These are phyloP conservation scores for Hibiscus mutabilis DNA, from an alignment of 345 rosid species.

Conservation along the genomic window DNA sequence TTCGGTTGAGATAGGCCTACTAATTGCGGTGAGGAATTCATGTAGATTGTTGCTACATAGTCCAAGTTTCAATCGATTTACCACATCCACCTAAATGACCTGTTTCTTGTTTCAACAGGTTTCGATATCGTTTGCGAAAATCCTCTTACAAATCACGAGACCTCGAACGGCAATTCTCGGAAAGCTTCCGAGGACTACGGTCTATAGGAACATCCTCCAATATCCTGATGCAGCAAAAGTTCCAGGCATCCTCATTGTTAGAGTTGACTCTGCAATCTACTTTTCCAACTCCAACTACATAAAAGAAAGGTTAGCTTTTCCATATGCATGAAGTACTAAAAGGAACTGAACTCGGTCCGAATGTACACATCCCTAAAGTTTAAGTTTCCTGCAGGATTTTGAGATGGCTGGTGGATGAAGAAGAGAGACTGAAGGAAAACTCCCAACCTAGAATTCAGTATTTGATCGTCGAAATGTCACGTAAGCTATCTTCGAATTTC, in stretches of 20 bases:
- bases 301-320: slow-evolving; percentile 47
- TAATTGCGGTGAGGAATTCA: slow-evolving; percentile 41
- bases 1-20: slow-evolving; percentile 66
- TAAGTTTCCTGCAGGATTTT: slow-evolving; percentile 37
- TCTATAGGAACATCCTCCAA: slow-evolving; percentile 60
- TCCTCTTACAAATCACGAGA: slow-evolving; percentile 82
- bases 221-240: slow-evolving; percentile 69
- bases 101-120: slow-evolving; percentile 32
- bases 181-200: slow-evolving; percentile 58
- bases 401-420: slow-evolving; percentile 74
- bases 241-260: slow-evolving; percentile 54
- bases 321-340: neutral
- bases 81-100: neutral
- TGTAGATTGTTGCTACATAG: neutral
- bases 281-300: slow-evolving; percentile 80
- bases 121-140: slow-evolving; percentile 69
- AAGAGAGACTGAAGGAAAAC: slow-evolving; percentile 35
- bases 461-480: slow-evolving; percentile 73
- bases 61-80: neutral
- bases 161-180: slow-evolving; percentile 77
- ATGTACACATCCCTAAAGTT: neutral
- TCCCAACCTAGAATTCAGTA: slow-evolving; percentile 41
- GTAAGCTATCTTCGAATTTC: slow-evolving; percentile 22
- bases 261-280: slow-evolving; percentile 84
- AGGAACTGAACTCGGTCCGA: neutral